These are phyloP conservation scores for Phaeophleospora eucalypticola DNA, from an alignment of 2,329 filamentous ascomycete genomes.

Conservation along the genomic window DNA sequence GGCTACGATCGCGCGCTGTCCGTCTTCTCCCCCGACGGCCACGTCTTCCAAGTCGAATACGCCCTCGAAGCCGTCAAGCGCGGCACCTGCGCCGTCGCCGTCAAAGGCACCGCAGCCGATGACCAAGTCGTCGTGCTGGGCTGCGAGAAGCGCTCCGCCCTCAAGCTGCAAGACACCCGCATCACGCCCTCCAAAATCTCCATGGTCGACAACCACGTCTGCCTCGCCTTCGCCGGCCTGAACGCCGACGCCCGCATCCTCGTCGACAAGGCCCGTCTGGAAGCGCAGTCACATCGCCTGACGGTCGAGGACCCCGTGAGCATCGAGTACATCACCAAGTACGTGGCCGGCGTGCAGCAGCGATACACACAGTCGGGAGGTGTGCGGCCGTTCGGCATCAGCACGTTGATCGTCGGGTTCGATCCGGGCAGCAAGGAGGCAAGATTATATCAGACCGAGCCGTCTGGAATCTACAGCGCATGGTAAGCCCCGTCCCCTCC, in stretches of 20 bases:
- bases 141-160: slow-evolving; percentile 97
- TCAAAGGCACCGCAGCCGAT: slow-evolving; percentile 73
- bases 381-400: slow-evolving; percentile 97
- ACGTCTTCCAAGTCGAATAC: slow-evolving; percentile 99
- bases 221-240: slow-evolving; percentile 92
- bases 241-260: slow-evolving; percentile 98
- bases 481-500: slow-evolving; percentile 58
- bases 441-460: slow-evolving; percentile 94
- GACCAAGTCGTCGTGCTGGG: slow-evolving; percentile 77
- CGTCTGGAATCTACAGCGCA: slow-evolving; percentile 98
- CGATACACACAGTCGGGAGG: slow-evolving; percentile 98
- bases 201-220: slow-evolving; percentile 90
- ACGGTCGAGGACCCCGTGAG: slow-evolving; percentile 96
- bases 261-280: slow-evolving; percentile 94
- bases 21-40: slow-evolving; percentile 97
- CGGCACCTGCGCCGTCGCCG: slow-evolving; percentile 98
- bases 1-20: slow-evolving; percentile 99
- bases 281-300: slow-evolving; percentile 94
- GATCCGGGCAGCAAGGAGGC: slow-evolving; percentile 87
- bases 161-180: slow-evolving; percentile 98
- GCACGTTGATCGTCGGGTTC: slow-evolving; percentile 96
- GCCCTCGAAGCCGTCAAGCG: slow-evolving; percentile 97
- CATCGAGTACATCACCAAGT: slow-evolving; percentile 99
- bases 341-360: slow-evolving; percentile 96
- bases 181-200: slow-evolving; percentile 99